Conservation (phyloP, 805 yeast species). For the Kazachstania martiniae region DNA sequence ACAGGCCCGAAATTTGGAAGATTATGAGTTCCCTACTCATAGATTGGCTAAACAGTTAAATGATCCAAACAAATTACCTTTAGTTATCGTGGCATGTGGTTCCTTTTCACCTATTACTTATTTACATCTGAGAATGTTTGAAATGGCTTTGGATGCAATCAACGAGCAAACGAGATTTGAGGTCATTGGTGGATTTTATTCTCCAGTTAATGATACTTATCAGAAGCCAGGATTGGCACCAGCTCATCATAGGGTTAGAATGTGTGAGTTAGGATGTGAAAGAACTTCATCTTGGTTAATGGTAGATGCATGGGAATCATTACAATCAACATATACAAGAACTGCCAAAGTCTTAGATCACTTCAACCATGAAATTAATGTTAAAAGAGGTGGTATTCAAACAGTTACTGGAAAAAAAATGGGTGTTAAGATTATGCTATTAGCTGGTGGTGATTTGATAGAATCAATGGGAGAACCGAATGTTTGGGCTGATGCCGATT, state of each 20-base stretch:
- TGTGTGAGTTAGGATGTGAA: slow-evolving; percentile 98
- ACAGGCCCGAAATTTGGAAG: slow-evolving; percentile 62
- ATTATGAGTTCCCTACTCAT: slow-evolving; percentile 81
- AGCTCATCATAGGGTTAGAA: slow-evolving; percentile 80
- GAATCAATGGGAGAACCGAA: slow-evolving; percentile 99
- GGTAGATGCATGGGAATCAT: slow-evolving; percentile 99
- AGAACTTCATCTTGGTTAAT: slow-evolving; percentile 93
- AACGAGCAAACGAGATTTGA: slow-evolving; percentile 88
- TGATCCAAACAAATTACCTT: slow-evolving; percentile 72
- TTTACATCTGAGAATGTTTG: slow-evolving; percentile 92
- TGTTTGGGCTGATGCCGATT: slow-evolving; percentile 95
- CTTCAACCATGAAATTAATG: slow-evolving; percentile 88
- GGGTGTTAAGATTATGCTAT: slow-evolving; percentile 88
- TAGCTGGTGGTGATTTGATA: slow-evolving; percentile 96
- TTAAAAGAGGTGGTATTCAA: slow-evolving; percentile 75
- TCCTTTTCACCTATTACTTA: slow-evolving; percentile 94
- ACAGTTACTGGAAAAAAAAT: slow-evolving; percentile 49
- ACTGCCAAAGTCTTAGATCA: slow-evolving; percentile 95
- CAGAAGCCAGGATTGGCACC: slow-evolving; percentile 88
- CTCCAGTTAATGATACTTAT: slow-evolving; percentile 90
- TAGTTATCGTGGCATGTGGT: slow-evolving; percentile 95
- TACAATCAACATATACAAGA: slow-evolving; percentile 83
- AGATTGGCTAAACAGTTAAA: slow-evolving; percentile 58
- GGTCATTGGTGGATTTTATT: slow-evolving; percentile 91
- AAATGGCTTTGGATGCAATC: slow-evolving; percentile 93